phyloP scores from a whole-genome alignment of 441 rosid species.

The Gossypium aridum region DNA sequence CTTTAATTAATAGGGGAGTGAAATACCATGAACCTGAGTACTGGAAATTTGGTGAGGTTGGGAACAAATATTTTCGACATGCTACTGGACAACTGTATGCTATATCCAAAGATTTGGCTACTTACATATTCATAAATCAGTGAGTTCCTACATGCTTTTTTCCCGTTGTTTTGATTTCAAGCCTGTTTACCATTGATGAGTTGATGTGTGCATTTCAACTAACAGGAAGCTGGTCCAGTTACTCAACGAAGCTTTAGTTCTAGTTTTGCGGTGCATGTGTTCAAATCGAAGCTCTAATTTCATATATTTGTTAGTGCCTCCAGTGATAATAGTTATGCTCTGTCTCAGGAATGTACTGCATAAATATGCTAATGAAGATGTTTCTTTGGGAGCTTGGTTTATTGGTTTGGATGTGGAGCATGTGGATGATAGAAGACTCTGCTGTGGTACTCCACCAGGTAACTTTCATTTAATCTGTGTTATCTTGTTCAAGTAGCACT shows the following conservation, averaged over 20 bases:
- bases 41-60: conserved; percentile 81
- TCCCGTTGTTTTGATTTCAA: background rate
- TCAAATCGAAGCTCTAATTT: background rate
- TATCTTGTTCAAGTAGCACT: background rate
- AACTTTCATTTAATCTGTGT: conserved; percentile 4
- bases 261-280: background rate
- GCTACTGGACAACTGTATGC: conserved; percentile 89
- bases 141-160: conserved; percentile 25
- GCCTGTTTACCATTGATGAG: background rate
- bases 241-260: background rate
- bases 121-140: conserved; percentile 66
- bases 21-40: conserved; percentile 85
- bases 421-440: conserved; percentile 65
- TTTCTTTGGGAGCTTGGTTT: conserved; percentile 85
- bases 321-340: conserved; percentile 3
- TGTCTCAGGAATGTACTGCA: conserved; percentile 61
- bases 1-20: conserved; percentile 47
- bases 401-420: conserved; percentile 78
- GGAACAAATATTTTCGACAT: conserved; percentile 81
- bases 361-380: conserved; percentile 79
- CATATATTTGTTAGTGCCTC: background rate
- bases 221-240: background rate
- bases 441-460: conserved; percentile 90
- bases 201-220: background rate
- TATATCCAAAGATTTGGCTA: conserved; percentile 72